A percentile compares a stretch with the other conserved stretches of the same genome.
Conservation (phyloP, 352 stramenopile species). For the Phytophthora pluvialis region DNA sequence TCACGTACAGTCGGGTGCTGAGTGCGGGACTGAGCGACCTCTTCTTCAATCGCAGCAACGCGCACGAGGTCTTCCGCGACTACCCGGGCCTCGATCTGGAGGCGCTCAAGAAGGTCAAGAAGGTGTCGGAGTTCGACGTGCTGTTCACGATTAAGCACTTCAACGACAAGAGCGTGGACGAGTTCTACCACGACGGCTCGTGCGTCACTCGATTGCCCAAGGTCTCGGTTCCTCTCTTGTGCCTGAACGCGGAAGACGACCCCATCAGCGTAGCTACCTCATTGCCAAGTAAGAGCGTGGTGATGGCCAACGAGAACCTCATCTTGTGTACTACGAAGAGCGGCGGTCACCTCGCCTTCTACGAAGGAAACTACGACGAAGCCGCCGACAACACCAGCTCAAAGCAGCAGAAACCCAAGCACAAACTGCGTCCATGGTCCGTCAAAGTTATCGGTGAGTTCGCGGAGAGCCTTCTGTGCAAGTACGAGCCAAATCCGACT, state of each 20-base stretch:
- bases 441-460: conserved; percentile 50
- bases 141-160: conserved; percentile 64
- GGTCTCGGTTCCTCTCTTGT: conserved; percentile 54
- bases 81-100: conserved; percentile 56
- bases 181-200: conserved; percentile 56
- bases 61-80: conserved; percentile 57
- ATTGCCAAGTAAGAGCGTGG: conserved; percentile 31
- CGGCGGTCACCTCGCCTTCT: conserved; percentile 60
- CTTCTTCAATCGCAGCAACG: conserved; percentile 74
- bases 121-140: conserved; percentile 70
- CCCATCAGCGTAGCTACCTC: conserved; percentile 50
- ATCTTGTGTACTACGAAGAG: conserved; percentile 53
- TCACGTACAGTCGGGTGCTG: conserved; percentile 62
- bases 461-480: conserved; percentile 35
- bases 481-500: conserved; percentile 1
- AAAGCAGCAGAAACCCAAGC: conserved; percentile 8
- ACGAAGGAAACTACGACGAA: conserved; percentile 33
- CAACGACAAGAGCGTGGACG: conserved; percentile 51
- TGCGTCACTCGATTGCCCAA: conserved; percentile 41
- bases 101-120: conserved; percentile 39
- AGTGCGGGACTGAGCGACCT: conserved; percentile 55
- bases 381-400: background rate
- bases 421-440: conserved; percentile 41
- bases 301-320: conserved; percentile 52
- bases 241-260: conserved; percentile 58